Percentiles rank a stretch among this genome's conserved stretches.
Evolutionary conservation across 2,329 filamentous ascomycete genomes (phyloP).

Genomic region (Trichophyton rubrum): DNA sequence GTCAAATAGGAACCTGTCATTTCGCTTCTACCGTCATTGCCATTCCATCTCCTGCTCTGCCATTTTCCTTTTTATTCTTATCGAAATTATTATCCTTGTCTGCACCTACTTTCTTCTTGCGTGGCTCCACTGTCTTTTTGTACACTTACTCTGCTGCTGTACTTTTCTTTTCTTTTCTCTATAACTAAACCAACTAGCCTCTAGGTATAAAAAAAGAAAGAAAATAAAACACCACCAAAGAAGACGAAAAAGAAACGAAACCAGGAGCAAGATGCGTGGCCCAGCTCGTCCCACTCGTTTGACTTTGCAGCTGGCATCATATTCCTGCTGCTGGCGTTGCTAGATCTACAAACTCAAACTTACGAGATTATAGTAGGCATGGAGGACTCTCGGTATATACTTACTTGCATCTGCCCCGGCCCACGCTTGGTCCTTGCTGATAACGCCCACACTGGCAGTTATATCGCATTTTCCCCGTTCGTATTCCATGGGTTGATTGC

Average conservation of each 20-base stretch:
- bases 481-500: not conserved
- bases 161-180: not conserved
- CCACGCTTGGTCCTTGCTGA: slow-evolving; percentile 1
- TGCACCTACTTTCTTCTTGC: not conserved
- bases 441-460: not conserved
- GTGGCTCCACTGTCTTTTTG: slow-evolving; percentile 1
- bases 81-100: not conserved
- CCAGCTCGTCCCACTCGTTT: slow-evolving; percentile 5
- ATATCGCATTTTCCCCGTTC: not conserved
- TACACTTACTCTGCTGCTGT: not conserved
- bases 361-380: not conserved
- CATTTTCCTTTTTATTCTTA: not conserved
- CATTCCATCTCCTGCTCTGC: not conserved
- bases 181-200: too few species aligned
- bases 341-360: slow-evolving; percentile 4
- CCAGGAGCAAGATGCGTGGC: not conserved
- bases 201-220: too few species aligned
- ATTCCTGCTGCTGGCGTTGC: not conserved
- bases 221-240: not conserved
- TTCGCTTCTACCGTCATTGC: slow-evolving; percentile 1
- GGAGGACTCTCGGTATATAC: not conserved
- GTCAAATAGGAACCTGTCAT: slow-evolving; percentile 2
- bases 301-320: not conserved
- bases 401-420: not conserved
- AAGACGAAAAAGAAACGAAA: not conserved